phyloP scores from a whole-genome alignment of 441 rosid genomes.

The Cnidoscolus chayamansa region DNA sequence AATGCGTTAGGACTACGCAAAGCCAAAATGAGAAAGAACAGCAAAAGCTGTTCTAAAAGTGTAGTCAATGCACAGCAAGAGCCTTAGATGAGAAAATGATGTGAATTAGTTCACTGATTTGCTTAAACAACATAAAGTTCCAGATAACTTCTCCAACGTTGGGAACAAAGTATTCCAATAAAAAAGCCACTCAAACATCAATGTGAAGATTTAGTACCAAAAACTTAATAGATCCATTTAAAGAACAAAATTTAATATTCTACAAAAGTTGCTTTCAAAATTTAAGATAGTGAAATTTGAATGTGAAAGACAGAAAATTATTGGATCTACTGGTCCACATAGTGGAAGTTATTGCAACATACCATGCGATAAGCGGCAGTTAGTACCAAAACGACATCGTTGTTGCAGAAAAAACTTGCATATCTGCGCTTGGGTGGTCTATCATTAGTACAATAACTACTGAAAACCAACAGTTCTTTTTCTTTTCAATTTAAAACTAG shows the following conservation, averaged over 20 bases:
- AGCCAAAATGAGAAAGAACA: constrained; percentile 1
- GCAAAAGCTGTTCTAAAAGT: constrained; percentile 5
- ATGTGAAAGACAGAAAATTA: constrained; percentile 10
- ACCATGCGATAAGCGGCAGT: constrained; percentile 95
- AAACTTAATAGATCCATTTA: neutral
- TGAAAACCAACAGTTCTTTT: constrained; percentile 14
- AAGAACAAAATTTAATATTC: constrained; percentile 9
- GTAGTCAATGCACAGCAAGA: neutral
- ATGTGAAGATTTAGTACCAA: neutral
- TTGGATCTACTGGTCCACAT: constrained; percentile 20
- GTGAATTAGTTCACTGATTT: neutral
- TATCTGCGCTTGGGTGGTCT: constrained; percentile 67
- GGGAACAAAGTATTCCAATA: constrained; percentile 9
- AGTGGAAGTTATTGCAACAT: constrained; percentile 40
- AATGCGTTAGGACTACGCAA: neutral
- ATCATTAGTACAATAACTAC: constrained; percentile 50
- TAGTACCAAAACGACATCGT: constrained; percentile 91
- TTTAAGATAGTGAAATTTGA: constrained; percentile 10
- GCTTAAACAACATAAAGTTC: neutral
- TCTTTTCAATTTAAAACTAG: neutral
- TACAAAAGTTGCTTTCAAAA: constrained; percentile 11
- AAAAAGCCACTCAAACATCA: constrained; percentile 3
- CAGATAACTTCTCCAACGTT: neutral
- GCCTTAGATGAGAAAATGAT: neutral
- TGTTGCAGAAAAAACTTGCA: constrained; percentile 98